Evolutionary conservation across 768 basidiomycete species (phyloP).

Genomic region (Epithele typhae): DNA sequence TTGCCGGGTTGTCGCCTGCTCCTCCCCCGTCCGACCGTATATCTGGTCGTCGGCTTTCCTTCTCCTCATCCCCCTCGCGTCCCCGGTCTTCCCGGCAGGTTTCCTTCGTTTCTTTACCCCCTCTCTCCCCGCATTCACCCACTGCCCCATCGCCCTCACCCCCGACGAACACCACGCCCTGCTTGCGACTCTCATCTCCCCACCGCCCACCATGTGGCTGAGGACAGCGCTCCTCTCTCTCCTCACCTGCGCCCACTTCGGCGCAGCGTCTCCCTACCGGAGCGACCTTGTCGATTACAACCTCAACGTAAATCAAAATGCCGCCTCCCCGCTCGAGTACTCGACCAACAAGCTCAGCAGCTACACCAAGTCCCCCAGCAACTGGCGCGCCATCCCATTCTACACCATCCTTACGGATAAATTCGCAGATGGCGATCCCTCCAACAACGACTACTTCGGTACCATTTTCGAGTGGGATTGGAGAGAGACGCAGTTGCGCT

Average conservation of each 20-base stretch:
- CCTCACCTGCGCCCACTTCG: conserved; percentile 36
- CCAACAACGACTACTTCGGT: conserved; percentile 86
- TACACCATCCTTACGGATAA: conserved; percentile 89
- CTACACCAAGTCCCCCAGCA: conserved; percentile 75
- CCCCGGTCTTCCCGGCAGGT: conserved; percentile 3
- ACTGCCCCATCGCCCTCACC: background rate
- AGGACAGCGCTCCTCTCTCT: conserved; percentile 37
- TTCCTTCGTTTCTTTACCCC: conserved; percentile 10
- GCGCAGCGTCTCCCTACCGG: conserved; percentile 60
- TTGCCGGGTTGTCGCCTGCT: conserved; percentile 12
- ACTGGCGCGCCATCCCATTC: conserved; percentile 81
- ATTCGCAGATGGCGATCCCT: conserved; percentile 89
- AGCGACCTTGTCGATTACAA: conserved; percentile 69
- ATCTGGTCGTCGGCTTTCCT: conserved; percentile 19
- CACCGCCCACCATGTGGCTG: conserved; percentile 41
- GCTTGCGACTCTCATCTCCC: conserved; percentile 1
- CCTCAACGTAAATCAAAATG: conserved; percentile 72
- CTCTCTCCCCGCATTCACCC: background rate
- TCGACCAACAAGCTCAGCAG: conserved; percentile 50
- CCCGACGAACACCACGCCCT: conserved; percentile 5
- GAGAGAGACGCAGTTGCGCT: conserved; percentile 85
- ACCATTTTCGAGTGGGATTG: conserved; percentile 80
- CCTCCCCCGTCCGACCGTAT: conserved; percentile 9
- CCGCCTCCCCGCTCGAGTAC: conserved; percentile 64
- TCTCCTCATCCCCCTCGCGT: conserved; percentile 20